Evolutionary conservation across 192 early-diverging fungal genomes (phyloP), one percentile per base, ranked within the genome.

Genomic region (Diversispora eburnea): DNA sequence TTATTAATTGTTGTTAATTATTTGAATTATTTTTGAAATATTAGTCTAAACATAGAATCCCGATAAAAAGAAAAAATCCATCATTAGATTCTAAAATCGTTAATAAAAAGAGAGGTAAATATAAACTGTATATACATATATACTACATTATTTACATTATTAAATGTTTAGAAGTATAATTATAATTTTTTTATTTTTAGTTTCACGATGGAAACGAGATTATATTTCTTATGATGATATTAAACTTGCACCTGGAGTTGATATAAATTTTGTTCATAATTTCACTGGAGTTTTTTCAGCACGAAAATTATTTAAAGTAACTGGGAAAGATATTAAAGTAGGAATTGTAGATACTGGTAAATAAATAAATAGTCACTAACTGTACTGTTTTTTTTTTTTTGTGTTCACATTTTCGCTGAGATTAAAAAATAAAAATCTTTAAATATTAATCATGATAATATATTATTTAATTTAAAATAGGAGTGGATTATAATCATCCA

Each of bases 321-420:
- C 75, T 17, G 91, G 91, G 15, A 83, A 84, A 74, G 90, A 89
- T 9, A 69, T 92, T 65, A 83, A 83, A 48, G 82, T 92, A 52
- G 90, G 88, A 66, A 77, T 92, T 66, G 70, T 92, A 39, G 91
- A 92, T 78, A 85, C 82, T 17, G 89, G 91, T 52, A 80, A 59
- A 59, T 10, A 59, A 57, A 57, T 1, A 90, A n/a, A 88, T 89
- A 71, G 89, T 89, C 70, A 80, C 2, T 33, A 33, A 33, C 25
- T 22, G 8, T 89, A 92, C 65, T 85, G 86, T 8, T 43, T 60
- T 19, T 75, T 85, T 86, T 8, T 43, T 60, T 19, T 75, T 75
- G 17, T 66, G n/a, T 25, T 19, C 55, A 1, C 65, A 46, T 49
- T 67, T 52, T 39, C 33, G 20, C 17, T 4, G 4, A 66, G 41